A percentile compares a stretch with the other conserved stretches of the same genome.
These are phyloP conservation scores for Hypoxylon perforatum DNA, from an alignment of 495 filamentous ascomycete species.

Conservation along the genomic window DNA sequence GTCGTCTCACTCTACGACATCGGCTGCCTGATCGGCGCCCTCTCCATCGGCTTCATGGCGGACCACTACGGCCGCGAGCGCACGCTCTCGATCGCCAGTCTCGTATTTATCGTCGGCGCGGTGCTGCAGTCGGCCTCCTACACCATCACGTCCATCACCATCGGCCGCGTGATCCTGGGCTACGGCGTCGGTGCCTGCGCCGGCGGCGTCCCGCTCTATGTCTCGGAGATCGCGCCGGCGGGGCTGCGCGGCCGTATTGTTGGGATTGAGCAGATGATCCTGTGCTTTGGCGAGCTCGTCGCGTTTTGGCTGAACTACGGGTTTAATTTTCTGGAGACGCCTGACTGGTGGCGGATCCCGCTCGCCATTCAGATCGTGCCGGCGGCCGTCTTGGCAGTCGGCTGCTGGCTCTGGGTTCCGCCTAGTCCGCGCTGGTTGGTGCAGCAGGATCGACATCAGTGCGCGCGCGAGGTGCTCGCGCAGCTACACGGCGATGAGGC, in stretches of 20 bases:
- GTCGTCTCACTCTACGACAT: slow-evolving; percentile 31
- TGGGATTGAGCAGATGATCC: slow-evolving; percentile 63
- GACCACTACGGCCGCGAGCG: slow-evolving; percentile 62
- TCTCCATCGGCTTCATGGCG: slow-evolving; percentile 61
- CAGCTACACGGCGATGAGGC: slow-evolving; percentile 59
- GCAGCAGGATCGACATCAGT: slow-evolving; percentile 57
- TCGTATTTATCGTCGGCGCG: slow-evolving; percentile 60
- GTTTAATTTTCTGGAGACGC: slow-evolving; percentile 48
- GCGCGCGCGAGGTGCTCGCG: slow-evolving; percentile 57
- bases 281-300: slow-evolving; percentile 59
- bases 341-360: slow-evolving; percentile 64
- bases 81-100: slow-evolving; percentile 60
- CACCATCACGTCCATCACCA: slow-evolving; percentile 59
- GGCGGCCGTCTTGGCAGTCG: slow-evolving; percentile 52
- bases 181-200: slow-evolving; percentile 65
- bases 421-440: slow-evolving; percentile 67
- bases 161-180: slow-evolving; percentile 62
- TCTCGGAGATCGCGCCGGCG: slow-evolving; percentile 63
- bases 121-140: slow-evolving; percentile 58
- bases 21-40: slow-evolving; percentile 52
- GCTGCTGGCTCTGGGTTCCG: slow-evolving; percentile 61
- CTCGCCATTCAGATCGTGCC: slow-evolving; percentile 61
- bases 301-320: slow-evolving; percentile 63
- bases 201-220: slow-evolving; percentile 58
- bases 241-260: slow-evolving; percentile 57